phyloP scores from a whole-genome alignment of 1,284 basidiomycete genomes.

The Leucoagaricus sp. region DNA sequence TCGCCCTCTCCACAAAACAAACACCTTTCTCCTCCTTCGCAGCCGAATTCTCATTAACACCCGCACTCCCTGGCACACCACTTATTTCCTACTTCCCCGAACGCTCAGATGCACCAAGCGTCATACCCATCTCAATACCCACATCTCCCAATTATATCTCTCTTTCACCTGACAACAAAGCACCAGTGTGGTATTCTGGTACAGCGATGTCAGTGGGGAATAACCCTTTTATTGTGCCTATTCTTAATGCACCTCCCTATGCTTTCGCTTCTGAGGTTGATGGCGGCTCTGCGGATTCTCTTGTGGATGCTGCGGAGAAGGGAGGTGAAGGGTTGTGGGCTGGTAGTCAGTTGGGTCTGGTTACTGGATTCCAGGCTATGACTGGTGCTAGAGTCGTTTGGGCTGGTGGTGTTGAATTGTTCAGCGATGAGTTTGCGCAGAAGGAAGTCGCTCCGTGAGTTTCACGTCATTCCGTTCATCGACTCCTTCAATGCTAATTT shows the following conservation, averaged over 20 bases:
- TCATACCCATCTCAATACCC: slow-evolving; percentile 51
- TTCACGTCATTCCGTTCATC: slow-evolving; percentile 1
- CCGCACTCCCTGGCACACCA: slow-evolving; percentile 72
- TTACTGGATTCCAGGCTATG: slow-evolving; percentile 87
- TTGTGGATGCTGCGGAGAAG: slow-evolving; percentile 69
- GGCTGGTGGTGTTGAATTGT: slow-evolving; percentile 79
- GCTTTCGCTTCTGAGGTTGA: slow-evolving; percentile 70
- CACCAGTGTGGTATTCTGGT: slow-evolving; percentile 78
- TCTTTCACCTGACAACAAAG: slow-evolving; percentile 36
- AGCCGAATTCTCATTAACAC: slow-evolving; percentile 74
- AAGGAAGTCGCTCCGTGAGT: slow-evolving; percentile 66
- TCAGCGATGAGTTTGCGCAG: slow-evolving; percentile 70
- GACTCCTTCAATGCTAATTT: neutral
- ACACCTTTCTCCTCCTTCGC: slow-evolving; percentile 72
- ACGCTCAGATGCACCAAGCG: slow-evolving; percentile 55
- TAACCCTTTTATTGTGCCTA: slow-evolving; percentile 83
- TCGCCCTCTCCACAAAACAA: slow-evolving; percentile 77
- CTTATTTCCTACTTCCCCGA: slow-evolving; percentile 77
- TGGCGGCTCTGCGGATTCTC: slow-evolving; percentile 54
- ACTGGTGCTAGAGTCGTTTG: slow-evolving; percentile 81
- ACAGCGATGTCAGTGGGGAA: slow-evolving; percentile 71
- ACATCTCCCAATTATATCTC: slow-evolving; percentile 43
- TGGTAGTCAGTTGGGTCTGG: slow-evolving; percentile 74
- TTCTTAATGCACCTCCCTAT: slow-evolving; percentile 77
- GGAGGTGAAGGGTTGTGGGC: slow-evolving; percentile 78